Conservation (phyloP, 2,329 filamentous ascomycete species). For the Penicillium hesseltinei region DNA sequence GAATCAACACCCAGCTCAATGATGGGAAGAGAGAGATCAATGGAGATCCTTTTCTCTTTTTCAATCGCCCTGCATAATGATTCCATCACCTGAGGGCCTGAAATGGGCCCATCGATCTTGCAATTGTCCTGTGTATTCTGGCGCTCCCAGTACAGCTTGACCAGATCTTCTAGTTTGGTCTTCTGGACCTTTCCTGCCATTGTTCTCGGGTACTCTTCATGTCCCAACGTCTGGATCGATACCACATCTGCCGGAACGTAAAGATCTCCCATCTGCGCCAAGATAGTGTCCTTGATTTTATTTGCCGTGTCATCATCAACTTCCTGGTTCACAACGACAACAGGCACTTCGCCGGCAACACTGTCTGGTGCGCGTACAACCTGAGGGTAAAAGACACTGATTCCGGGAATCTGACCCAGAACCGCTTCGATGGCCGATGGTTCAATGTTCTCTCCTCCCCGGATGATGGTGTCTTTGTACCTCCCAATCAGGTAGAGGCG, state of each 20-base stretch:
- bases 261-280: conserved; percentile 10
- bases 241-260: conserved; percentile 14
- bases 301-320: neutral
- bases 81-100: neutral
- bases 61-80: neutral
- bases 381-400: conserved; percentile 13
- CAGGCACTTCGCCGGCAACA: conserved; percentile 15
- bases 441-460: conserved; percentile 21
- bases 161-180: neutral
- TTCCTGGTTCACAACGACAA: conserved; percentile 7
- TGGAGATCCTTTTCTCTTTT: neutral
- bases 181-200: conserved; percentile 13
- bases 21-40: conserved; percentile 5
- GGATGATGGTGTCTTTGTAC: conserved; percentile 21
- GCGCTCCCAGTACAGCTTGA: neutral
- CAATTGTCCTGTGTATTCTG: neutral
- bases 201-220: conserved; percentile 2
- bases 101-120: neutral
- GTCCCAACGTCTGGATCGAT: conserved; percentile 8
- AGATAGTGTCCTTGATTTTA: conserved; percentile 6
- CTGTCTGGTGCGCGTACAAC: conserved; percentile 6
- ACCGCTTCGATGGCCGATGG: conserved; percentile 17
- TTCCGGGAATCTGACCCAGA: conserved; percentile 6
- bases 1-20: conserved; percentile 14
- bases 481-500: conserved; percentile 18